These are phyloP conservation scores for Leptographium flavum DNA, from an alignment of 2,329 filamentous ascomycete species.

Conservation along the genomic window DNA sequence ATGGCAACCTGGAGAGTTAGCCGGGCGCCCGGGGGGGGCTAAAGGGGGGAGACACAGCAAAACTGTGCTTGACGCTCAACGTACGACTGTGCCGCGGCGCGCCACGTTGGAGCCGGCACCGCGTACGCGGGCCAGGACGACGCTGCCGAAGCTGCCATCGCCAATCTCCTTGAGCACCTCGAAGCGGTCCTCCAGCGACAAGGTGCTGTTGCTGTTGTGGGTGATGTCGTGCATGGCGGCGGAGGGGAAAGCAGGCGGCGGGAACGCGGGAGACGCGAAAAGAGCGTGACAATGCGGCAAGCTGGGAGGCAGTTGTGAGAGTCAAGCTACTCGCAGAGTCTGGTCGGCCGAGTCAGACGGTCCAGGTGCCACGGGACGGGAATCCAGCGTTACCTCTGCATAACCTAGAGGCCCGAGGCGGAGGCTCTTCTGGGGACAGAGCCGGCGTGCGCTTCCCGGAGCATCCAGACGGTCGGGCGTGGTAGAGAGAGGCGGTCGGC, in stretches of 20 bases:
- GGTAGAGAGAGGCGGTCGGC: background rate
- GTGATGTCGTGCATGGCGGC: constrained; percentile 57
- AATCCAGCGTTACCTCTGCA: background rate
- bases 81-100: constrained; percentile 82
- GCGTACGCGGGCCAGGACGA: constrained; percentile 80
- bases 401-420: constrained; percentile 3
- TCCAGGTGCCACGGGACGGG: background rate
- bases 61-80: too few species aligned
- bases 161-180: constrained; percentile 97
- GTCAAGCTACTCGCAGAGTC: background rate
- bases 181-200: constrained; percentile 82
- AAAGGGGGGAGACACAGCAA: background rate
- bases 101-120: constrained; percentile 81
- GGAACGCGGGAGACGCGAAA: background rate
- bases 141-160: constrained; percentile 96
- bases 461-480: constrained; percentile 7
- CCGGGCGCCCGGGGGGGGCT: background rate
- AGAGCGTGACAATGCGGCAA: constrained; percentile 2
- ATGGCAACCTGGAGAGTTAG: constrained; percentile 79
- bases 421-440: constrained; percentile 4
- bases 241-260: background rate
- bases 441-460: constrained; percentile 1
- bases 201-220: constrained; percentile 41
- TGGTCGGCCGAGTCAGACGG: background rate
- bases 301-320: too few species aligned